phyloP scores from a whole-genome alignment of 805 yeast genomes.

The Yarrowia yakushimensis region DNA sequence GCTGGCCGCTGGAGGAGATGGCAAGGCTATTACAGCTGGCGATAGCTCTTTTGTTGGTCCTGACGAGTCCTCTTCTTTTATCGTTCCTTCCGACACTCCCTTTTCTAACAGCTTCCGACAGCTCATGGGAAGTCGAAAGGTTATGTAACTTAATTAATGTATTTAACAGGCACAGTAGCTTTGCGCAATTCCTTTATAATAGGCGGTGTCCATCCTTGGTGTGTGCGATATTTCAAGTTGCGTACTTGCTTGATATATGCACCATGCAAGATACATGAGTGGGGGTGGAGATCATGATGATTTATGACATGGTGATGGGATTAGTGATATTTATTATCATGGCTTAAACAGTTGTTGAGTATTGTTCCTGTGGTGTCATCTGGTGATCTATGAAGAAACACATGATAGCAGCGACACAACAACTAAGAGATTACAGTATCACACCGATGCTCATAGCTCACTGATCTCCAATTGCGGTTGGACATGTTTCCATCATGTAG shows the following conservation, averaged over 20 bases:
- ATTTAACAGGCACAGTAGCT: too few relatives aligned
- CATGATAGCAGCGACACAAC: too few relatives aligned
- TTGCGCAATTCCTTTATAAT: too few relatives aligned
- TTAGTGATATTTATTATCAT: neutral
- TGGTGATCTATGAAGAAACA: too few relatives aligned
- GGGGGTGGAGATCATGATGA: neutral
- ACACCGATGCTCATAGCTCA: too few relatives aligned
- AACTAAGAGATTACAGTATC: too few relatives aligned
- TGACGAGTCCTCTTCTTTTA: neutral
- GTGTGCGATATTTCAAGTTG: neutral
- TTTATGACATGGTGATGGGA: too few relatives aligned
- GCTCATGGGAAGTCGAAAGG: constrained; percentile 4
- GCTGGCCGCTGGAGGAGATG: neutral
- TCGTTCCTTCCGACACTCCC: neutral
- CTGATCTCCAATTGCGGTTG: too few relatives aligned
- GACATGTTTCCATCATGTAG: too few relatives aligned
- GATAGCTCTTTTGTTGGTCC: neutral
- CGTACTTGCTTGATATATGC: neutral
- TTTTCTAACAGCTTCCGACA: constrained; percentile 14
- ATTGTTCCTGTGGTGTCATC: too few relatives aligned
- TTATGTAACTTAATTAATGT: neutral
- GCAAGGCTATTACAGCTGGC: neutral
- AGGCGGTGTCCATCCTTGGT: neutral
- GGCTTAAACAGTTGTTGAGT: too few relatives aligned
- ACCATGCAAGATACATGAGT: neutral